phyloP scores from a whole-genome alignment of 2,329 filamentous ascomycete genomes.

The Alternaria metachromatica region DNA sequence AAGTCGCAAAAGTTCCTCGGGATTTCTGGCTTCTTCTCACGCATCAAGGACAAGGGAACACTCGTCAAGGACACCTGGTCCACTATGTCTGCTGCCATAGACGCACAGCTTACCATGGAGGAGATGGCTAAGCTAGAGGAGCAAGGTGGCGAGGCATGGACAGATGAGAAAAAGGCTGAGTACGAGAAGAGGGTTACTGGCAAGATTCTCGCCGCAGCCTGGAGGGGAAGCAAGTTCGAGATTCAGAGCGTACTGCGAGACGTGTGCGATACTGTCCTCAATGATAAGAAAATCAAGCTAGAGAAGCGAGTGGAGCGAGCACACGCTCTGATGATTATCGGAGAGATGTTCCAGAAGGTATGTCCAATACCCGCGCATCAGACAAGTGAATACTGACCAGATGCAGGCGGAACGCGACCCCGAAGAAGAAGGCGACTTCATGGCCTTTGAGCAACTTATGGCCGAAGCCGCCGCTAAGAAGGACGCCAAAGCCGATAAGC shows the following conservation, averaged over 20 bases:
- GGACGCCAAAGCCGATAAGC: slow-evolving; percentile 77
- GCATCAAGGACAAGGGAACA: slow-evolving; percentile 94
- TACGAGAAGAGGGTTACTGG: slow-evolving; percentile 95
- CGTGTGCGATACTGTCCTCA: slow-evolving; percentile 87
- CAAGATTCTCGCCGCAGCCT: slow-evolving; percentile 96
- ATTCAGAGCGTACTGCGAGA: slow-evolving; percentile 95
- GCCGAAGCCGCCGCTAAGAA: slow-evolving; percentile 96
- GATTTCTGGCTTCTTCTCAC: slow-evolving; percentile 91
- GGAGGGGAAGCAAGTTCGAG: slow-evolving; percentile 96
- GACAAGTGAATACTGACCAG: background rate
- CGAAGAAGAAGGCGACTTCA: slow-evolving; percentile 97
- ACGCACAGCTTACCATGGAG: slow-evolving; percentile 98
- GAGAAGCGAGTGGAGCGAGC: slow-evolving; percentile 90
- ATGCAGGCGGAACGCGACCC: slow-evolving; percentile 81
- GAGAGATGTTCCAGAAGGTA: slow-evolving; percentile 89
- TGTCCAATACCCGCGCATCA: slow-evolving; percentile 25
- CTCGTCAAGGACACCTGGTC: slow-evolving; percentile 99
- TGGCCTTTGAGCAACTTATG: slow-evolving; percentile 98
- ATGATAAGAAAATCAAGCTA: slow-evolving; percentile 77
- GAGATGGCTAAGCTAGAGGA: slow-evolving; percentile 98
- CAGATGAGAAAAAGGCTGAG: slow-evolving; percentile 93
- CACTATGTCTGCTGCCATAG: slow-evolving; percentile 93
- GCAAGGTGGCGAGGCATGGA: slow-evolving; percentile 95
- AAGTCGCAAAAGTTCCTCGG: slow-evolving; percentile 97
- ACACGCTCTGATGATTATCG: slow-evolving; percentile 85